Base-by-base conservation (phyloP, 441 rosid genomes). In the Metrosideros polymorpha region DNA sequence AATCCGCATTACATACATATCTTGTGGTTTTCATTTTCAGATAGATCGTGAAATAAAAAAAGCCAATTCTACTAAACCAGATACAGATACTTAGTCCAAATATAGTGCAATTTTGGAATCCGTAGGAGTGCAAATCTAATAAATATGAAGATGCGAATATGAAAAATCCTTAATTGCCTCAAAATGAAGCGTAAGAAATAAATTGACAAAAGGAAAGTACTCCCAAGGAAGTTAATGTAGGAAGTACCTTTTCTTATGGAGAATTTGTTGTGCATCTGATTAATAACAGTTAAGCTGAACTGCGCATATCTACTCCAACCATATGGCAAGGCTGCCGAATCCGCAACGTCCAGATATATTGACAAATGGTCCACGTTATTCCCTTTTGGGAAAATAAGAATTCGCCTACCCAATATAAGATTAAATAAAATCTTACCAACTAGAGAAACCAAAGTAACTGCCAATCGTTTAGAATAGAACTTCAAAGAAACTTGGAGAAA, bases 291-390 rank as follows among this genome's bases (percentile, higher is more conserved):
- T 91, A 97, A 91, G 91, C 97, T 94, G 88, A 97, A 97, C 85
- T 95, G 99, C 19, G 98, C 97, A 90, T 90, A 96, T 94, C 99
- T 93, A 90, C 96, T 95, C 99, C 99, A 97, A 59, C 98, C 99
- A 87, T 95, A 95, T 1, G 99, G 95, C 92, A 97, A 89, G 71
- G 92, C 85, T 1, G 91, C 18, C 2, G 99, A 94, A 87, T 96
- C 99, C 0, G 98, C 98, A 89, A 96, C 99, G 88, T 96, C 99
- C 90, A 97, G 90, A 88, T 97, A 97, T 98, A 97, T 94, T 47
- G 98, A 95, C 93, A 97, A 90, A 90, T 95, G 95, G 89, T 96
- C 99, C 85, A 94, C 99, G 89, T 96, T 97, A 93, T 97, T 97
- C 90, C 99, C 99, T 88, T 95, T 95, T 6, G 99, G 98, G 84